A percentile compares a stretch with the other conserved stretches of the same genome.
These are phyloP conservation scores for Lentinula novae-zelandiae DNA, from an alignment of 1,284 basidiomycete species.

Conservation along the genomic window DNA sequence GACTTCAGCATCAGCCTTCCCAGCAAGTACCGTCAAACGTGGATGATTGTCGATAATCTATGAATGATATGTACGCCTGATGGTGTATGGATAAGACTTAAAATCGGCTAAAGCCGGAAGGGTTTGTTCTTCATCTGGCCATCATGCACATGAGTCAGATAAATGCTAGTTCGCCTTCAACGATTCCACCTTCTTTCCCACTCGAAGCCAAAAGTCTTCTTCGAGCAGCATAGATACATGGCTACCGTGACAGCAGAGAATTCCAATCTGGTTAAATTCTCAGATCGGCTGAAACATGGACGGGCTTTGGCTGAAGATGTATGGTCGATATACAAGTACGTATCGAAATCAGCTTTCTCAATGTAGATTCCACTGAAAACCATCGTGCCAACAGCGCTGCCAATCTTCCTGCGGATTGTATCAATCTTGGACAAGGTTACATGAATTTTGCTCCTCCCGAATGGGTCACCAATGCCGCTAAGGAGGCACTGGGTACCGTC, in stretches of 20 bases:
- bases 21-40: too few species aligned
- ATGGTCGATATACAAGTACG: conserved; percentile 91
- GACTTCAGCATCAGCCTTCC: too few species aligned
- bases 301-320: conserved; percentile 81
- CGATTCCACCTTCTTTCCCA: neutral
- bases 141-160: neutral
- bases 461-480: conserved; percentile 80
- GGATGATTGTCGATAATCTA: too few species aligned
- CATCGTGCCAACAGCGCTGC: conserved; percentile 51
- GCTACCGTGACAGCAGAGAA: conserved; percentile 29
- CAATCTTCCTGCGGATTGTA: conserved; percentile 82
- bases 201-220: neutral
- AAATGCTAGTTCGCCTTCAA: neutral
- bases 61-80: too few species aligned
- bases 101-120: neutral
- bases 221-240: conserved; percentile 20
- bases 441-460: conserved; percentile 89
- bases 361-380: conserved; percentile 1
- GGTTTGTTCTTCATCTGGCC: neutral
- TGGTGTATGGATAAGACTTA: too few species aligned
- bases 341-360: conserved; percentile 18
- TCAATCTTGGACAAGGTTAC: conserved; percentile 93
- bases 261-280: conserved; percentile 55
- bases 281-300: conserved; percentile 67
- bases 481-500: conserved; percentile 65